A percentile compares a stretch with the other conserved stretches of the same genome.
phyloP scores from a whole-genome alignment of 768 basidiomycete species.

The Phaffia tasmanica region DNA sequence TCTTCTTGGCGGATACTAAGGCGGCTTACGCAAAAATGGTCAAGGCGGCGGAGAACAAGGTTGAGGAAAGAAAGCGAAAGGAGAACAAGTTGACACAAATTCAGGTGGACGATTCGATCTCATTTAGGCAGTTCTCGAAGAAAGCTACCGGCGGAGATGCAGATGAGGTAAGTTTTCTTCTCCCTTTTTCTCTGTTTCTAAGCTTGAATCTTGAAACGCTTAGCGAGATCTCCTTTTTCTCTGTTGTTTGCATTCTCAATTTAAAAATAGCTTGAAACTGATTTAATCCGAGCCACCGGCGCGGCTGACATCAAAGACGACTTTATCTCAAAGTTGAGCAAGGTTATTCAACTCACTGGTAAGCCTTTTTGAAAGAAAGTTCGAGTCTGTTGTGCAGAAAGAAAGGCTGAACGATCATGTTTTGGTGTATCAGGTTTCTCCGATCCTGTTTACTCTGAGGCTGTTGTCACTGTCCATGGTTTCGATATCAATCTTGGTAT shows the following conservation, averaged over 20 bases:
- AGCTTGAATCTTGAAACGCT: not conserved
- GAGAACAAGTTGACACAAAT: constrained; percentile 60
- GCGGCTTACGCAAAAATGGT: constrained; percentile 90
- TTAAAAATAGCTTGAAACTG: constrained; percentile 61
- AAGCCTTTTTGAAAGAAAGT: constrained; percentile 26
- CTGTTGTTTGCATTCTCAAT: not conserved
- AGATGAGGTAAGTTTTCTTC: constrained; percentile 40
- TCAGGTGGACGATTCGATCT: constrained; percentile 85
- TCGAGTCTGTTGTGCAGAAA: not conserved
- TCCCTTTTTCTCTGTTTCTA: not conserved
- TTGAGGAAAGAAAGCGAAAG: constrained; percentile 75
- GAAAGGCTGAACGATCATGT: constrained; percentile 4
- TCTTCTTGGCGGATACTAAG: constrained; percentile 62
- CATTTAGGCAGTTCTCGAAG: constrained; percentile 91
- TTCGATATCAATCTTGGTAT: constrained; percentile 88
- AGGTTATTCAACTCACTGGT: constrained; percentile 90
- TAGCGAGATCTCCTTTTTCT: not conserved
- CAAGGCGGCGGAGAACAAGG: constrained; percentile 88
- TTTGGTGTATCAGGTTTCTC: constrained; percentile 60
- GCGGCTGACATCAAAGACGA: constrained; percentile 72
- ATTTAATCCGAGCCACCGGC: constrained; percentile 81
- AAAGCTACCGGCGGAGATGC: constrained; percentile 65
- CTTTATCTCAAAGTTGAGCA: constrained; percentile 83
- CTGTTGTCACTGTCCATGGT: constrained; percentile 92
- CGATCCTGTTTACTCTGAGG: constrained; percentile 95